Conservation (phyloP, 352 stramenopile species). For the Globisporangium perplexum region DNA sequence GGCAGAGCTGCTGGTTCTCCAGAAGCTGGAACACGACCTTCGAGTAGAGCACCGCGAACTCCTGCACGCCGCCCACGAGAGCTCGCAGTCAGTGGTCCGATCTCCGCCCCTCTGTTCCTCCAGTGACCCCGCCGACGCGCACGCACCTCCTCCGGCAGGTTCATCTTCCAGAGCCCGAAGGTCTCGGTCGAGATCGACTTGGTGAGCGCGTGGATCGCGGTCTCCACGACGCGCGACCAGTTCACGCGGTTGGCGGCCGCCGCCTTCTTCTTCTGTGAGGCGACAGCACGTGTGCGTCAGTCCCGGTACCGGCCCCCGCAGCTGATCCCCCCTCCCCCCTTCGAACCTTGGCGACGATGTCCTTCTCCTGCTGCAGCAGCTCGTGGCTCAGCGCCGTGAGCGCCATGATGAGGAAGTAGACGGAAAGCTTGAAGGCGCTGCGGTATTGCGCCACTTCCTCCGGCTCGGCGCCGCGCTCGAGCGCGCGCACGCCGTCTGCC, state of each 20-base stretch:
- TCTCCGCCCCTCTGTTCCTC: no score
- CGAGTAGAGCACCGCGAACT: slow-evolving; percentile 74
- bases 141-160: slow-evolving; percentile 63
- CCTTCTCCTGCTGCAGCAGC: slow-evolving; percentile 50
- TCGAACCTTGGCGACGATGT: slow-evolving; percentile 48
- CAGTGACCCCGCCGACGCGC: no score
- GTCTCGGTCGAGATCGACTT: slow-evolving; percentile 58
- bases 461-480: slow-evolving; percentile 23
- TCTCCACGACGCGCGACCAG: slow-evolving; percentile 65
- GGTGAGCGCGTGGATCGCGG: slow-evolving; percentile 43
- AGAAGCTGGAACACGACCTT: slow-evolving; percentile 63
- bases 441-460: slow-evolving; percentile 40
- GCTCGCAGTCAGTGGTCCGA: no score
- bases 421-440: slow-evolving; percentile 55
- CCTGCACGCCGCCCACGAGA: slow-evolving; percentile 15
- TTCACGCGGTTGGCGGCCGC: slow-evolving; percentile 37
- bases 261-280: slow-evolving; percentile 24
- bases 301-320: no score
- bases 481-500: slow-evolving; percentile 41
- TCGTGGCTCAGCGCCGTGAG: slow-evolving; percentile 42
- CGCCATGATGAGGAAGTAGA: slow-evolving; percentile 70
- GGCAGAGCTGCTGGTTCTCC: slow-evolving; percentile 55
- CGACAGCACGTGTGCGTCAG: not conserved
- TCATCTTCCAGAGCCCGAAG: slow-evolving; percentile 77
- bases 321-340: not conserved